phyloP scores from a whole-genome alignment of 2,329 filamentous ascomycete genomes.

The Cladosporium sp. region DNA sequence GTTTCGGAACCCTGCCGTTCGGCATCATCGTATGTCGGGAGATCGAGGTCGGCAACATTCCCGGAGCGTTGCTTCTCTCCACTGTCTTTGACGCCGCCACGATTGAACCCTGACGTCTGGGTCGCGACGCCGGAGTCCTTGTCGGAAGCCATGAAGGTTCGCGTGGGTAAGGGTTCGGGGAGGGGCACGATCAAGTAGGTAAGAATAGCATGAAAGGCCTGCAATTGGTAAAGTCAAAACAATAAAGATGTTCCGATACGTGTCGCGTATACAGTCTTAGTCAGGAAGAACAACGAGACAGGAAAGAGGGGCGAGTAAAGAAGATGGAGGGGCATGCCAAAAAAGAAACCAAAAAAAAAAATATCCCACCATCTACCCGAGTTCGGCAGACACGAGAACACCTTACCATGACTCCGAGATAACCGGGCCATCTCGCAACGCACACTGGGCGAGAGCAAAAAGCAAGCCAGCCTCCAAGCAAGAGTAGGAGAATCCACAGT shows the following conservation, averaged over 20 bases:
- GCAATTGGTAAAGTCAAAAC: too few species aligned
- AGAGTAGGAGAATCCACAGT: not conserved
- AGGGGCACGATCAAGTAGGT: too few species aligned
- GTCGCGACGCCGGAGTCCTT: constrained; percentile 9
- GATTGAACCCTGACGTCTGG: constrained; percentile 7
- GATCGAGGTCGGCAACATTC: not conserved
- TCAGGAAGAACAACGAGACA: too few species aligned
- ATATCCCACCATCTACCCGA: not conserved
- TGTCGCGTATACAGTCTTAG: too few species aligned
- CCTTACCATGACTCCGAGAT: too few species aligned
- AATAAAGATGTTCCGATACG: too few species aligned
- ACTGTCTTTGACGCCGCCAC: constrained; percentile 5
- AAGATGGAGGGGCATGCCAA: not conserved
- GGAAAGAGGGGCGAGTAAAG: too few species aligned
- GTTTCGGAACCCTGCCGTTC: constrained; percentile 21
- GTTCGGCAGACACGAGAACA: not conserved
- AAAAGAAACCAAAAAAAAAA: not conserved
- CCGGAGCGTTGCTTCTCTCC: constrained; percentile 10
- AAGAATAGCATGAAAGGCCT: too few species aligned
- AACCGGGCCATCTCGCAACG: too few species aligned
- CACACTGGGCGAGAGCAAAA: too few species aligned
- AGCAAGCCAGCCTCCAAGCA: not conserved
- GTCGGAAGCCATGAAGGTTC: constrained; percentile 2
- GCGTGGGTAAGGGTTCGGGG: too few species aligned
- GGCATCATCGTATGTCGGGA: constrained; percentile 15